Base-by-base conservation (phyloP, 2,329 filamentous ascomycete genomes). In the Apiospora aurea region DNA sequence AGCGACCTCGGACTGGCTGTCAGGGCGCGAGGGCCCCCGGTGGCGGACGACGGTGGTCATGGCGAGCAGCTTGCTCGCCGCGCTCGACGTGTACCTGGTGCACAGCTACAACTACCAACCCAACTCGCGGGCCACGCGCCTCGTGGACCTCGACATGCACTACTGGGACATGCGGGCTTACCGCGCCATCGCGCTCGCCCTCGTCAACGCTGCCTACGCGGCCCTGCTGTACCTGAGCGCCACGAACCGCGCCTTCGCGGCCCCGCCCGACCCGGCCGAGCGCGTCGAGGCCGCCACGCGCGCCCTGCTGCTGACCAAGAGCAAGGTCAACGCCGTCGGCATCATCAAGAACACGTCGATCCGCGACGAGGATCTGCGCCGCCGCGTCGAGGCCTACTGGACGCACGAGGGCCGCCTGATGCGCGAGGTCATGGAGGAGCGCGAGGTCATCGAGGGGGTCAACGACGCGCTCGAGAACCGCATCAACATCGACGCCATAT, bases 311-410 rank as follows among this genome's bases (percentile, higher is more conserved):
- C 82, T 83, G 6, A 86, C 89, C 16, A 88, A 91, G 79, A 87
- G 89, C 71, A 94, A 92, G 80, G 81, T 97, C 73, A 91, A 89
- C 76, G 93, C 93, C 0, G 83, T 93, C 49, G 93, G 90, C 10
- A 90, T 97, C 72, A 84, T 97, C 66, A 90, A 92, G 80, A 98
- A 98, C 83, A 94, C 94, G 2, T 88, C 93, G 21, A 86, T 92
- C 71, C 85, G 95, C 71, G 94, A 98, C 82, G 87, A 89, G 74
- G 88, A 88, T 61, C 83, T 98, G 80, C 89, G 95, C 72, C 85
- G 82, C 2, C 87, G 88, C 72, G 88, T 88, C 69, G 88, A 92
- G 76, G 87, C 86, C 21, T 98, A 98, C 82, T 98, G 96, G 96
- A 84, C 86, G 13, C 91, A 92, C 64, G 94, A 98, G 83, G 92